Base-by-base conservation (phyloP, 1,139 yeast genomes). In the Pichia cactophila region DNA sequence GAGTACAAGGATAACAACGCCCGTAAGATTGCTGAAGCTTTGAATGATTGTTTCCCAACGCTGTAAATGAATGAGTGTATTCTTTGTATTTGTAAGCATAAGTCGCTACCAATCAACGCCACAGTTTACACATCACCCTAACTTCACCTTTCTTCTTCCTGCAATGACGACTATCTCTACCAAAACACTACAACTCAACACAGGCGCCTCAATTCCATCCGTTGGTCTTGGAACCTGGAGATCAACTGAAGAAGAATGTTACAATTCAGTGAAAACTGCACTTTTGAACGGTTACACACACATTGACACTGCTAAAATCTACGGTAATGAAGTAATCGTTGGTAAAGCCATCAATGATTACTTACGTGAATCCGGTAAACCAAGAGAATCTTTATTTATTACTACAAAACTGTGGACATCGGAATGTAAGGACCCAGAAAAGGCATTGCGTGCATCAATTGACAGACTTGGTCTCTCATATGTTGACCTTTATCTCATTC, bases 401-500 rank as follows among this genome's bases (percentile, higher is more conserved):
- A 76, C 80, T 50, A 72, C 78, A 50, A 74, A 74, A 56, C 58
- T 61, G 42, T 70, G 71, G 69, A 76, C 81, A 53, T 69, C 81
- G 38, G 81, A 77, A 61, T 50, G 47, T 26, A 72, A 74, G 58
- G 70, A 78, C 48, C 83, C 82, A 28, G 82, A 68, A 43, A 71
- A 64, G 42, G 86, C 87, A 6, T 69, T 88, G 45, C 77, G 81
- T 49, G 69, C 65, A 46, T 82, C 94, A 3, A 74, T 89, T 61
- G 64, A 75, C 58, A 80, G 80, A 61, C 72, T 89, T 58, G 83
- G 83, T 2, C 69, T 86, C 58, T 95, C 86, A 49, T 89, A 89
- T 61, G 82, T 89, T 51, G 97, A 89, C 64, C 72, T 89, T 59
- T 83, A 83, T 65, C 74, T 89, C 64, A 77, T 87, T 62, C 97